Percentiles rank a stretch among this genome's conserved stretches.
Conservation (phyloP, 495 filamentous ascomycete species). For the Tetracladium marchalianum region DNA sequence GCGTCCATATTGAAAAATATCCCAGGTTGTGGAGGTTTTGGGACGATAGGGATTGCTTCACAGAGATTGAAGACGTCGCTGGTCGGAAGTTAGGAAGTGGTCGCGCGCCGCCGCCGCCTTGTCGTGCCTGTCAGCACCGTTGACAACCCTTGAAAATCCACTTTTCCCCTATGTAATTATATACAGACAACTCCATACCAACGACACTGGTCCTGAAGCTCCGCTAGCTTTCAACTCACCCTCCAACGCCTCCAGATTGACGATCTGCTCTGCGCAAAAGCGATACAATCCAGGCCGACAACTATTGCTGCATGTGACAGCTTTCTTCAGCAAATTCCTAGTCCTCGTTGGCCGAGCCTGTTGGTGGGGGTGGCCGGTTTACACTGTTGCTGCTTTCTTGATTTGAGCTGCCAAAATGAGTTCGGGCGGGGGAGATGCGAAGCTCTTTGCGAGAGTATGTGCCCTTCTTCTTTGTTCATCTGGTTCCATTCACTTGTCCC, state of each 20-base stretch:
- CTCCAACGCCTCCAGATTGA: too few species aligned
- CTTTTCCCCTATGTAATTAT: too few species aligned
- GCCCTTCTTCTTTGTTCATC: background rate
- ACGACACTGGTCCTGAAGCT: too few species aligned
- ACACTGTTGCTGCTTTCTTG: slow-evolving; percentile 7
- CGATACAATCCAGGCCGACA: slow-evolving; percentile 5
- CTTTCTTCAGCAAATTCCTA: slow-evolving; percentile 18
- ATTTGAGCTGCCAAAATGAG: slow-evolving; percentile 46
- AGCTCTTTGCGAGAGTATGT: slow-evolving; percentile 98
- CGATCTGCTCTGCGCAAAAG: slow-evolving; percentile 1
- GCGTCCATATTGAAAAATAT: too few species aligned
- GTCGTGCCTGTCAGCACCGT: background rate
- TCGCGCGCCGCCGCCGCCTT: background rate
- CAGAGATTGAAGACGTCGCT: background rate
- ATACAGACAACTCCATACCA: too few species aligned
- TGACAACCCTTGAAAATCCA: too few species aligned
- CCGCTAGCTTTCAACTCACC: too few species aligned
- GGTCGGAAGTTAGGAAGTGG: background rate
- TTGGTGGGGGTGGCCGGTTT: slow-evolving; percentile 12
- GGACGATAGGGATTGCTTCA: background rate
- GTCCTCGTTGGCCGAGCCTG: slow-evolving; percentile 21
- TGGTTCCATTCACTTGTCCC: background rate
- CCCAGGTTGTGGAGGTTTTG: background rate
- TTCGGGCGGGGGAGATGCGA: slow-evolving; percentile 85
- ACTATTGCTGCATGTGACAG: slow-evolving; percentile 21